Evolutionary conservation across 2,329 filamentous ascomycete species (phyloP).

Genomic region (Fusarium sp.): DNA sequence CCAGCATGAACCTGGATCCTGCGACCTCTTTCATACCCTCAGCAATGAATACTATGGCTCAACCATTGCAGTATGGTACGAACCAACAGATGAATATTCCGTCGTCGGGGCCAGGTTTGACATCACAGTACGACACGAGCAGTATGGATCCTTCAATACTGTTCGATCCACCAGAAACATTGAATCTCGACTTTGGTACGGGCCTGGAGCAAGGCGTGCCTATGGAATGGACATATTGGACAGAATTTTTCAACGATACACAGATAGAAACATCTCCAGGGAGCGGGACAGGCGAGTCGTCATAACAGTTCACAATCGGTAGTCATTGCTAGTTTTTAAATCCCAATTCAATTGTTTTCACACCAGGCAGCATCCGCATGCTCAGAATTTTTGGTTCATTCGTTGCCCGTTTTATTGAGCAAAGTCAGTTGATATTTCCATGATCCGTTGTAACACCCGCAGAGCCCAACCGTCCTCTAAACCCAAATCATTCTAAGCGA

Average conservation of each 20-base stretch:
- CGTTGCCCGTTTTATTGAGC: constrained; percentile 62
- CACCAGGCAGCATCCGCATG: constrained; percentile 41
- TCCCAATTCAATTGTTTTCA: constrained; percentile 48
- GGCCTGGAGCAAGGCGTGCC: constrained; percentile 36
- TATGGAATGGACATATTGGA: constrained; percentile 55
- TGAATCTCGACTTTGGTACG: constrained; percentile 42
- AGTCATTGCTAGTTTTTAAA: constrained; percentile 43
- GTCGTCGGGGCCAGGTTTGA: constrained; percentile 1
- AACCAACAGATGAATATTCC: constrained; percentile 1
- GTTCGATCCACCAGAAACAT: constrained; percentile 45
- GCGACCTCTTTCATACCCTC: constrained; percentile 6
- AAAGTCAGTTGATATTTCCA: constrained; percentile 69
- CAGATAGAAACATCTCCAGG: constrained; percentile 50
- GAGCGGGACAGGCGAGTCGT: constrained; percentile 39
- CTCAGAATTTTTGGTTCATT: constrained; percentile 56
- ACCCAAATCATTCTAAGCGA: constrained; percentile 81
- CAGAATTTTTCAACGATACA: constrained; percentile 58
- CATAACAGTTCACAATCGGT: constrained; percentile 36
- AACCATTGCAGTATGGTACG: constrained; percentile 23
- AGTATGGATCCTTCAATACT: constrained; percentile 48
- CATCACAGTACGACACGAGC: constrained; percentile 43
- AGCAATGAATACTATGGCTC: constrained; percentile 6
- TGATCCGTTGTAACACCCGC: constrained; percentile 72
- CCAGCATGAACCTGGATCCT: constrained; percentile 2
- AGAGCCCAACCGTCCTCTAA: constrained; percentile 65